These are phyloP conservation scores for Saccharomycopsis sp. DNA, from an alignment of 805 yeast species.

Conservation along the genomic window DNA sequence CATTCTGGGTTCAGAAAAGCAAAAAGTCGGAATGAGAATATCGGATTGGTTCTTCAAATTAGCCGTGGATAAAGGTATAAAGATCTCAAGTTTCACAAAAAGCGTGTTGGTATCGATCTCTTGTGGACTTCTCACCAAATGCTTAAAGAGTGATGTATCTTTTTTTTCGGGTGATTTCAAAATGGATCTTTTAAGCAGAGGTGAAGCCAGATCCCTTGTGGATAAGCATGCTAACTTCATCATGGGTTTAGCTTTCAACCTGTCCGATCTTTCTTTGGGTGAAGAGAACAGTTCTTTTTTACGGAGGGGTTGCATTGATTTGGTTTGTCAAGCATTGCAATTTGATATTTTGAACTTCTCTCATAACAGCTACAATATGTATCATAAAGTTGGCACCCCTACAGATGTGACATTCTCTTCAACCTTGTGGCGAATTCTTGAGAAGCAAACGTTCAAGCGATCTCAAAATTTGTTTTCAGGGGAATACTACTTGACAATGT, in stretches of 20 bases:
- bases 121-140: slow-evolving; percentile 18
- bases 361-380: slow-evolving; percentile 29
- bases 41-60: slow-evolving; percentile 38
- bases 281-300: slow-evolving; percentile 8
- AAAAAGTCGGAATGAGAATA: slow-evolving; percentile 43
- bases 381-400: slow-evolving; percentile 28
- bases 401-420: slow-evolving; percentile 27
- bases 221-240: slow-evolving; percentile 35
- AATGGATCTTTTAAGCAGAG: slow-evolving; percentile 31
- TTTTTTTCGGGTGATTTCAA: slow-evolving; percentile 27
- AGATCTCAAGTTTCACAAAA: slow-evolving; percentile 6
- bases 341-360: slow-evolving; percentile 40
- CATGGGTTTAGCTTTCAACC: slow-evolving; percentile 9
- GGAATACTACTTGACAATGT: slow-evolving; percentile 23
- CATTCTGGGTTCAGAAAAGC: slow-evolving; percentile 39
- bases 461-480: too few species aligned
- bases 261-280: background rate
- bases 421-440: slow-evolving; percentile 26
- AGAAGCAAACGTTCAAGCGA: too few species aligned
- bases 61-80: slow-evolving; percentile 9
- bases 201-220: slow-evolving; percentile 42
- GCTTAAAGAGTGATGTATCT: slow-evolving; percentile 16
- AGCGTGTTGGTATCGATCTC: slow-evolving; percentile 10
- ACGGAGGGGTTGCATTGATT: slow-evolving; percentile 8
- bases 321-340: slow-evolving; percentile 34